A percentile compares a stretch with the other conserved stretches of the same genome.
phyloP scores from a whole-genome alignment of 176 grass and related monocot genomes.

The barley (Hordeum vulgare) region DNA sequence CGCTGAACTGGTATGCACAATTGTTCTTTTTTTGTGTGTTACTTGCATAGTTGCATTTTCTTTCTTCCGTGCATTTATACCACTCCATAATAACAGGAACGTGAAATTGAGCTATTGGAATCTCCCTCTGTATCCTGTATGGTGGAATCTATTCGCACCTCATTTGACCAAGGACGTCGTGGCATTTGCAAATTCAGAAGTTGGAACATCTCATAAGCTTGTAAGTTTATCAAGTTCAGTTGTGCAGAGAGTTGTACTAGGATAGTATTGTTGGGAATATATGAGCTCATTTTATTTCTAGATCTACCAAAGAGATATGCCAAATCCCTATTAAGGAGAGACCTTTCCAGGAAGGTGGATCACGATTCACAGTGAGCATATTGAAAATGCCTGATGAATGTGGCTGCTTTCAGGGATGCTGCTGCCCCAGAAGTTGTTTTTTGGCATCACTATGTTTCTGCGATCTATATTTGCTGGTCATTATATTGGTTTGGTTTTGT shows the following conservation, averaged over 20 bases:
- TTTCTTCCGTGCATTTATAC: constrained; percentile 8
- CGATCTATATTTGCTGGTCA: not conserved
- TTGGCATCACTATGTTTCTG: not conserved
- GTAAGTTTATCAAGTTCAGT: not conserved
- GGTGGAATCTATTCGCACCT: constrained; percentile 75
- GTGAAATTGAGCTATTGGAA: constrained; percentile 31
- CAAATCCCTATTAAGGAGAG: not conserved
- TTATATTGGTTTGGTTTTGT: not conserved
- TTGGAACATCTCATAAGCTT: constrained; percentile 35
- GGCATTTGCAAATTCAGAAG: constrained; percentile 92
- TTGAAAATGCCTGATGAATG: not conserved
- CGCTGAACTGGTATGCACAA: constrained; percentile 53
- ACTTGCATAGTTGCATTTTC: not conserved
- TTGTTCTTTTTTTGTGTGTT: not conserved
- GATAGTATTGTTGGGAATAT: not conserved
- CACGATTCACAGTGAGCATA: not conserved
- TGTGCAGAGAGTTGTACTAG: not conserved
- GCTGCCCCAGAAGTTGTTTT: not conserved
- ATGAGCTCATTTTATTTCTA: not conserved
- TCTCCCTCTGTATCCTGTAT: constrained; percentile 46
- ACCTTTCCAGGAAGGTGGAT: not conserved
- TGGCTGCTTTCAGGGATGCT: not conserved
- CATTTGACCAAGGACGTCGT: constrained; percentile 60
- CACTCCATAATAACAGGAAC: constrained; percentile 34
- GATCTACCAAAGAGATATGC: not conserved